Conservation (phyloP, 2,329 filamentous ascomycete species). For the Monilinia polystroma region DNA sequence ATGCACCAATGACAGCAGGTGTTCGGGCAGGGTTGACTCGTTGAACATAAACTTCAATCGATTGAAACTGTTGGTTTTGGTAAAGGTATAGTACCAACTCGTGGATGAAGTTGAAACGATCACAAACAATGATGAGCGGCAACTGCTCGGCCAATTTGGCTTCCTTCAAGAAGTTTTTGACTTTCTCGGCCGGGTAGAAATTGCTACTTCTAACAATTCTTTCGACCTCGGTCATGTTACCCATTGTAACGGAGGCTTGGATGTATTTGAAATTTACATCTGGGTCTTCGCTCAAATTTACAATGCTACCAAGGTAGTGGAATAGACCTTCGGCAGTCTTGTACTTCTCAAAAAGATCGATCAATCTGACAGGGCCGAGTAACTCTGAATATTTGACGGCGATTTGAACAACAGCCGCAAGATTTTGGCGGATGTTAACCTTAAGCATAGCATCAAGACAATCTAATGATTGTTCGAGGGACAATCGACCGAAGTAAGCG, state of each 20-base stretch:
- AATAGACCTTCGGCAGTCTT: slow-evolving; percentile 95
- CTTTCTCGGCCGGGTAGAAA: slow-evolving; percentile 52
- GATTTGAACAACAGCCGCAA: slow-evolving; percentile 91
- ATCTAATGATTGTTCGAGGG: slow-evolving; percentile 91
- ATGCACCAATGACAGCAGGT: slow-evolving; percentile 86
- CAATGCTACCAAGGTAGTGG: slow-evolving; percentile 97
- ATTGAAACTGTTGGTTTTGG: slow-evolving; percentile 99
- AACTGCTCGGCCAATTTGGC: slow-evolving; percentile 88
- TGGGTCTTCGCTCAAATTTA: slow-evolving; percentile 91
- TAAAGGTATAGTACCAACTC: slow-evolving; percentile 95
- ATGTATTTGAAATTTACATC: slow-evolving; percentile 99
- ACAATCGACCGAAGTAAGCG: slow-evolving; percentile 89
- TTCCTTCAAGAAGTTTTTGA: slow-evolving; percentile 99
- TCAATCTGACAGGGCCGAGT: slow-evolving; percentile 80
- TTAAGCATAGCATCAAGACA: slow-evolving; percentile 96
- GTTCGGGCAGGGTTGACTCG: slow-evolving; percentile 90
- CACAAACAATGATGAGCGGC: slow-evolving; percentile 95
- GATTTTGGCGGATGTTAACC: slow-evolving; percentile 92
- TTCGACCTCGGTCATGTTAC: slow-evolving; percentile 93
- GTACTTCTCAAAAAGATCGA: slow-evolving; percentile 96
- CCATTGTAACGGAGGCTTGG: slow-evolving; percentile 90
- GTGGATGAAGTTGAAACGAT: slow-evolving; percentile 98
- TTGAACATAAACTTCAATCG: slow-evolving; percentile 97
- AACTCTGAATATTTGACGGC: slow-evolving; percentile 98
- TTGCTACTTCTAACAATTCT: slow-evolving; percentile 92